A percentile compares a stretch with the other conserved stretches of the same genome.
Conservation (phyloP, 164 flowering plant genomes). For the Aristolochia fimbriata region DNA sequence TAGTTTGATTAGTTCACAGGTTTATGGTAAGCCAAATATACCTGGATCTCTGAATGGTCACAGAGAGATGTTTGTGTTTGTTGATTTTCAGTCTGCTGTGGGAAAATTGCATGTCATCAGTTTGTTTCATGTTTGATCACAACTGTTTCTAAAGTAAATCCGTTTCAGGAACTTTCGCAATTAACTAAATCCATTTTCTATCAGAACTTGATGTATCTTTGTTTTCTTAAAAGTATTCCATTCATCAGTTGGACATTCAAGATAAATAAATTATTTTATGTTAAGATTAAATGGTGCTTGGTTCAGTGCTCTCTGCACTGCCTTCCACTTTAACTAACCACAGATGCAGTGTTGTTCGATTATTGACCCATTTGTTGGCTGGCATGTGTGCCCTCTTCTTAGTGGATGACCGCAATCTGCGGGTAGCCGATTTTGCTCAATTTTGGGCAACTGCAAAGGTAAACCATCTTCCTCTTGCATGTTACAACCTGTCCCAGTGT, state of each 20-base stretch:
- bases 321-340: constrained; percentile 71
- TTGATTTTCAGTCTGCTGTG: neutral
- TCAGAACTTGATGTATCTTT: no score
- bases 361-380: constrained; percentile 91
- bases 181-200: no score
- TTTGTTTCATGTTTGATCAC: no score
- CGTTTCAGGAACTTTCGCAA: no score
- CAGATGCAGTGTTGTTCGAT: constrained; percentile 88
- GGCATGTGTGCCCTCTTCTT: constrained; percentile 90
- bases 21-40: neutral
- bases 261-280: constrained; percentile 32
- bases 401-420: constrained; percentile 99
- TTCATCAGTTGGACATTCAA: neutral
- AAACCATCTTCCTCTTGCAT: neutral
- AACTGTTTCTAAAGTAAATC: no score
- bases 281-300: constrained; percentile 45
- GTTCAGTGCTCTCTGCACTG: constrained; percentile 70
- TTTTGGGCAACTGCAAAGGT: constrained; percentile 98
- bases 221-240: no score
- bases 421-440: constrained; percentile 99
- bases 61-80: neutral
- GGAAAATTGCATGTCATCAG: neutral
- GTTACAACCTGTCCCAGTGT: neutral
- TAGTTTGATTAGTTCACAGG: neutral
- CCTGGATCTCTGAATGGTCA: neutral